phyloP scores from a whole-genome alignment of 768 basidiomycete species.

The Tylopilus subfusipes region DNA sequence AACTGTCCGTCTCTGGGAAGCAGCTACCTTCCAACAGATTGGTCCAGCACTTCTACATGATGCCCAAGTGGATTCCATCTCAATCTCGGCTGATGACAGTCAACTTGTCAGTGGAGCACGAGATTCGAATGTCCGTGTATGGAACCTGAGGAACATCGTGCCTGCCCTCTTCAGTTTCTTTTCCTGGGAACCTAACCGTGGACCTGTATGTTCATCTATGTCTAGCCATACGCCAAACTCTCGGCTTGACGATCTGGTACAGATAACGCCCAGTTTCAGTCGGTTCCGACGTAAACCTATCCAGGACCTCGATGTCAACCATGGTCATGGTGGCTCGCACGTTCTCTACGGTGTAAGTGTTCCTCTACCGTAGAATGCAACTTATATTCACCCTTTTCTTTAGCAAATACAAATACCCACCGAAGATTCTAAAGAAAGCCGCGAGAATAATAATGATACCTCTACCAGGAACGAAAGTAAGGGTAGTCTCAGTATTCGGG shows the following conservation, averaged over 20 bases:
- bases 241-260: neutral
- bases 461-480: neutral
- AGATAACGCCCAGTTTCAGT: neutral
- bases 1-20: conserved; percentile 30
- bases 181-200: conserved; percentile 12
- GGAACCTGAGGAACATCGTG: conserved; percentile 12
- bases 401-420: neutral
- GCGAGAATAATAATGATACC: neutral
- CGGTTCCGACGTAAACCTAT: neutral
- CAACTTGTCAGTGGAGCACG: conserved; percentile 16
- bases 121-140: conserved; percentile 15
- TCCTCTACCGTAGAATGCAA: neutral
- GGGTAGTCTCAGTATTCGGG: neutral
- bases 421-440: neutral
- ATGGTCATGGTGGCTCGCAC: neutral
- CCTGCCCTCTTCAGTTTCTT: conserved; percentile 13
- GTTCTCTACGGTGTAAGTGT: neutral
- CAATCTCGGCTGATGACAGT: conserved; percentile 14
- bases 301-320: neutral
- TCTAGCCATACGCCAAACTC: neutral
- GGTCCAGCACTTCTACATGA: conserved; percentile 17
- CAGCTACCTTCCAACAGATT: conserved; percentile 13
- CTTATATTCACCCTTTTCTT: neutral
- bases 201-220: conserved; percentile 5
- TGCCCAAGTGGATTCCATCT: conserved; percentile 6